Evolutionary conservation across 2,329 filamentous ascomycete species (phyloP).

Genomic region (Microdochium paspali): DNA sequence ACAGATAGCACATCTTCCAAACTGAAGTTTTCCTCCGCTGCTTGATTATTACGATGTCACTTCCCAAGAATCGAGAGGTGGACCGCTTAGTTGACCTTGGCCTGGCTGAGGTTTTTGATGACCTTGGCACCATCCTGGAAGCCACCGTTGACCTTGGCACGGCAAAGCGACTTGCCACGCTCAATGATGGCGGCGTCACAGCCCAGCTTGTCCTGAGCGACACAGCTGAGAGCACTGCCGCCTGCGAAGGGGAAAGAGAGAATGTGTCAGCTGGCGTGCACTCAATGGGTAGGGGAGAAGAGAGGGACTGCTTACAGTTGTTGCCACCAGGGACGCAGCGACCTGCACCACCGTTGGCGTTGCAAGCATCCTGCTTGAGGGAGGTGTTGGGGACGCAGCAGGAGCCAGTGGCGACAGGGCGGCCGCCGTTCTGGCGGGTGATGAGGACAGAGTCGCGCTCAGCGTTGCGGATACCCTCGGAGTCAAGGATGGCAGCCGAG

Average conservation of each 20-base stretch:
- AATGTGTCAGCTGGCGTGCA: background rate
- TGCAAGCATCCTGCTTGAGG: conserved; percentile 8
- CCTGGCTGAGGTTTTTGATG: background rate
- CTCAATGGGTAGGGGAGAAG: background rate
- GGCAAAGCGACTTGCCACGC: conserved; percentile 8
- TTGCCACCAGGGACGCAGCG: conserved; percentile 8
- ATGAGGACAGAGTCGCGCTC: background rate
- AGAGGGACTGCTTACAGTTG: conserved; percentile 1
- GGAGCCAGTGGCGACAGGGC: conserved; percentile 2
- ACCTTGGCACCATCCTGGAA: background rate
- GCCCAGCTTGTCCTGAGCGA: conserved; percentile 4
- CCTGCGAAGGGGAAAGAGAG: background rate
- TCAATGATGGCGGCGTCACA: conserved; percentile 5
- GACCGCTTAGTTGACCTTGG: background rate
- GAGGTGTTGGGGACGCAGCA: conserved; percentile 8
- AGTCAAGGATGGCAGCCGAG: conserved; percentile 2
- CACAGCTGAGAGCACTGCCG: conserved; percentile 6
- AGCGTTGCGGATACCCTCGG: background rate
- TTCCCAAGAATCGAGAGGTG: background rate
- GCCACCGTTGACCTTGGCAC: conserved; percentile 1
- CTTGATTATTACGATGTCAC: background rate
- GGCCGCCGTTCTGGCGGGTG: conserved; percentile 1
- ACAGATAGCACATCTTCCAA: background rate
- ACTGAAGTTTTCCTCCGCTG: background rate
- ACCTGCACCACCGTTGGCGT: conserved; percentile 2